These are phyloP conservation scores for Globisporangium emineosum DNA, from an alignment of 352 stramenopile genomes.

Conservation along the genomic window DNA sequence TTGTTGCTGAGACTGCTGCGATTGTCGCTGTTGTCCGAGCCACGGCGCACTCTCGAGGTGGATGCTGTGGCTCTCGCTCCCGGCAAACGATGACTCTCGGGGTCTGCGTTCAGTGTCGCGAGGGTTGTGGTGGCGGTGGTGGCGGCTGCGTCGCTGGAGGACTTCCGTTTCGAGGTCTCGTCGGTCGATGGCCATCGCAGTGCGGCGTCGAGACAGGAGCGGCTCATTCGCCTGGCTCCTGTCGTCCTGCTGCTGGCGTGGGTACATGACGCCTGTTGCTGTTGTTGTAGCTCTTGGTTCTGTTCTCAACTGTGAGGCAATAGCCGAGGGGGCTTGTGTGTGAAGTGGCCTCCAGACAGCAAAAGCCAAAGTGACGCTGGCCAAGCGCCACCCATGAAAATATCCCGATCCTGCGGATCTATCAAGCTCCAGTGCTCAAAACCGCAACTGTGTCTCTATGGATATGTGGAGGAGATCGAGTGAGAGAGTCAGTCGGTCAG, in stretches of 20 bases:
- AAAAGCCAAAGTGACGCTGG: constrained; percentile 4
- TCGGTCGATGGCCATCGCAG: background rate
- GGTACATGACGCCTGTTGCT: background rate
- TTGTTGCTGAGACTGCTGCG: background rate
- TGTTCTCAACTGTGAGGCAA: too few species aligned
- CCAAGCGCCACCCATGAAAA: background rate
- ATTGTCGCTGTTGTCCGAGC: constrained; percentile 8
- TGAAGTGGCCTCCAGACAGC: background rate
- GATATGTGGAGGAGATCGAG: background rate
- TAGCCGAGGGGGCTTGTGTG: background rate
- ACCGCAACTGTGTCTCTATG: background rate
- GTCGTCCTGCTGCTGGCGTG: background rate
- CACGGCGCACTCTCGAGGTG: constrained; percentile 17
- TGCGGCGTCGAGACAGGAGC: background rate
- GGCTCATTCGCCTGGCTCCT: background rate
- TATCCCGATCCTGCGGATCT: background rate
- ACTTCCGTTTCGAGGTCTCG: background rate
- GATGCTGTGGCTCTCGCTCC: constrained; percentile 5
- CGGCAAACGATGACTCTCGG: background rate
- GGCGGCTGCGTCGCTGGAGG: background rate
- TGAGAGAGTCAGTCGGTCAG: constrained; percentile 2
- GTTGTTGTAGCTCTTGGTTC: background rate
- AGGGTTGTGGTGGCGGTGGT: background rate
- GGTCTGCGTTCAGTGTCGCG: background rate
- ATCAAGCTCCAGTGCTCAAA: background rate